Evolutionary conservation across 202 grass and related monocot genomes (phyloP).

Genomic region (Bolboschoenoplectus hybrid): DNA sequence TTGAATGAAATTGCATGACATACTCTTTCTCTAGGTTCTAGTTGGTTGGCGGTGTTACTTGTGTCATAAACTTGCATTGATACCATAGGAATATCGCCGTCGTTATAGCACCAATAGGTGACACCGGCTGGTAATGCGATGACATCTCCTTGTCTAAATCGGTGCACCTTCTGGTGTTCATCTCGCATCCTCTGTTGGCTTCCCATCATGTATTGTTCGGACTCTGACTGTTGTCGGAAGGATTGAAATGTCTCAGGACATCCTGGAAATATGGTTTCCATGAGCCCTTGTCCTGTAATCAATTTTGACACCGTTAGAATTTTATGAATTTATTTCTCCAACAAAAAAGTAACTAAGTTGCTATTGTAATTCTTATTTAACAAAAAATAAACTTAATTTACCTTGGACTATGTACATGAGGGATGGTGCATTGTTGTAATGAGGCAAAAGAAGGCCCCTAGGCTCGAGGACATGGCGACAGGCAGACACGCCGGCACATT

Average conservation of each 20-base stretch:
- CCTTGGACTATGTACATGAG: constrained; percentile 50
- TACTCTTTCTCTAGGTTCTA: constrained; percentile 44
- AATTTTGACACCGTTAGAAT: not conserved
- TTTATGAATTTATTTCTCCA: not conserved
- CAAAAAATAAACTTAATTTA: not conserved
- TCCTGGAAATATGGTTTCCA: constrained; percentile 36
- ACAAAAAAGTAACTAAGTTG: not conserved
- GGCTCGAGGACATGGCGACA: constrained; percentile 23
- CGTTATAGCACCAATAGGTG: constrained; percentile 51
- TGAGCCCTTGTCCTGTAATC: constrained; percentile 27
- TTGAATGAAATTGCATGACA: not conserved
- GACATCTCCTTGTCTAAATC: constrained; percentile 37
- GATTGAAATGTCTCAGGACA: constrained; percentile 42
- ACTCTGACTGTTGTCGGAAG: constrained; percentile 9
- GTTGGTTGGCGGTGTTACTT: constrained; percentile 48
- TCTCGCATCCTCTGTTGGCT: constrained; percentile 7
- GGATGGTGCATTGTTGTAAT: constrained; percentile 32
- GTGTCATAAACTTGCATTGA: constrained; percentile 37
- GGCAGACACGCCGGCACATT: constrained; percentile 15
- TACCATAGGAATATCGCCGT: constrained; percentile 45
- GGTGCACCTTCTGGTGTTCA: constrained; percentile 39
- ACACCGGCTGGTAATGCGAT: constrained; percentile 37
- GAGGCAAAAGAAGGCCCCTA: constrained; percentile 41
- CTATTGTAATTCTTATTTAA: not conserved
- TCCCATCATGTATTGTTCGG: not conserved